phyloP scores from a whole-genome alignment of 352 stramenopile species.

The Globisporangium lucens region DNA sequence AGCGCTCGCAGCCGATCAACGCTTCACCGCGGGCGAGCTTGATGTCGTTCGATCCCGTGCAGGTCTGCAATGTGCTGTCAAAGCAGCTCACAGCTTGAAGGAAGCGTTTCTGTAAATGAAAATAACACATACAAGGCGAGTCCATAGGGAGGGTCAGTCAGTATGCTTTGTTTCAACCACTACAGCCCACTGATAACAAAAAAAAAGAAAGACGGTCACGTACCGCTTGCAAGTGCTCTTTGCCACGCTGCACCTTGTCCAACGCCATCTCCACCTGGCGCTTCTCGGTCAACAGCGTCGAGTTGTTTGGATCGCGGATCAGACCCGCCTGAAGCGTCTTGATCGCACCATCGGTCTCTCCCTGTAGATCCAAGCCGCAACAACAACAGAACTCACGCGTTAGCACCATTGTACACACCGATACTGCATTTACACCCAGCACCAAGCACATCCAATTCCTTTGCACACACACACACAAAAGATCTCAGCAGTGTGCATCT shows the following conservation, averaged over 20 bases:
- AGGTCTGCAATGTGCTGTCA: conserved; percentile 68
- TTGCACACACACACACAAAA: not conserved
- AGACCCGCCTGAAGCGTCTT: conserved; percentile 77
- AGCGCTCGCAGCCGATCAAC: conserved; percentile 74
- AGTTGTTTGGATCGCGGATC: conserved; percentile 77
- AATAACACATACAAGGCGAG: not conserved
- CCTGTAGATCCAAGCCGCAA: conserved; percentile 26
- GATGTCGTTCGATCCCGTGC: conserved; percentile 61
- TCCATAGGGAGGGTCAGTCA: not conserved
- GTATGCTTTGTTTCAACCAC: not conserved
- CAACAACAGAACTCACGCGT: not conserved
- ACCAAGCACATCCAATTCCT: not conserved
- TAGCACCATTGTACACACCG: conserved; percentile 1
- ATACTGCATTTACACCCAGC: not conserved
- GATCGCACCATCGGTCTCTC: conserved; percentile 60
- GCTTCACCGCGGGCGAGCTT: conserved; percentile 70
- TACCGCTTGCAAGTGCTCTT: conserved; percentile 66
- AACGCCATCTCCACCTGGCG: conserved; percentile 77
- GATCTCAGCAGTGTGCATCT: not conserved
- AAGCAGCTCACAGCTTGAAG: conserved; percentile 69
- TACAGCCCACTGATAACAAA: not conserved
- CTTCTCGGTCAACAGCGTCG: conserved; percentile 71
- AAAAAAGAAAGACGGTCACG: conserved; percentile 2
- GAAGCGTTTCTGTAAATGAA: conserved; percentile 41
- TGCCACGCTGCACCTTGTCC: conserved; percentile 72